Conservation (phyloP, 2,329 filamentous ascomycete genomes). For the Epichloe gansuensis region DNA sequence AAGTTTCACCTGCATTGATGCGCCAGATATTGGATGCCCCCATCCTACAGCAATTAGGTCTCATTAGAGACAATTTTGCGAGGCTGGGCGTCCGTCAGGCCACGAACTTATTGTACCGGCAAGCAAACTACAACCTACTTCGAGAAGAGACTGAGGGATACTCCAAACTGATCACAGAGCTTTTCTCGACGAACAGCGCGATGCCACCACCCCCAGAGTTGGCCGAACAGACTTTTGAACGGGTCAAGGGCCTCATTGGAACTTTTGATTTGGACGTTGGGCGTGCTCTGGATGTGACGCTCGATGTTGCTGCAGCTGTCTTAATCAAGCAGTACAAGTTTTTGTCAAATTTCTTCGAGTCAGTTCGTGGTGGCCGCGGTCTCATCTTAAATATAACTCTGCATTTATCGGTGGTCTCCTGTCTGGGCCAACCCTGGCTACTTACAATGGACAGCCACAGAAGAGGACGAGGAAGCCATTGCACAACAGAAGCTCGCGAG, state of each 20-base stretch:
- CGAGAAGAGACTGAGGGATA: slow-evolving; percentile 96
- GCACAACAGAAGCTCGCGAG: slow-evolving; percentile 46
- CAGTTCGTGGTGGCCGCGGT: slow-evolving; percentile 94
- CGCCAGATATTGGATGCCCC: slow-evolving; percentile 73
- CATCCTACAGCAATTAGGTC: slow-evolving; percentile 60
- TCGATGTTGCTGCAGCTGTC: slow-evolving; percentile 89
- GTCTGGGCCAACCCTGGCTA: slow-evolving; percentile 72
- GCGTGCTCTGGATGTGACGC: slow-evolving; percentile 81
- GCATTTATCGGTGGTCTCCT: slow-evolving; percentile 51
- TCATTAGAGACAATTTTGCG: slow-evolving; percentile 77
- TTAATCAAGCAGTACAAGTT: slow-evolving; percentile 88
- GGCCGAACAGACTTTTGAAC: slow-evolving; percentile 77
- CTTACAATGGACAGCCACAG: slow-evolving; percentile 46
- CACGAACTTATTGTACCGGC: slow-evolving; percentile 86
- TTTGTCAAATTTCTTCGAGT: slow-evolving; percentile 85
- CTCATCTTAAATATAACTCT: slow-evolving; percentile 30
- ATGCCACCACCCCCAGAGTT: slow-evolving; percentile 62
- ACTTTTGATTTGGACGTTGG: slow-evolving; percentile 96
- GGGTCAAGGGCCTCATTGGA: slow-evolving; percentile 86
- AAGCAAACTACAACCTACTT: slow-evolving; percentile 92
- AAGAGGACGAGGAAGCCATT: slow-evolving; percentile 54
- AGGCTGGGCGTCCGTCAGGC: slow-evolving; percentile 78
- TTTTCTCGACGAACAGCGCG: slow-evolving; percentile 76
- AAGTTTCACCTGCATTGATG: slow-evolving; percentile 59
- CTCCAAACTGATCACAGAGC: slow-evolving; percentile 87